Conservation (phyloP, 1,284 basidiomycete genomes). For the Austropuccinia psidii region DNA sequence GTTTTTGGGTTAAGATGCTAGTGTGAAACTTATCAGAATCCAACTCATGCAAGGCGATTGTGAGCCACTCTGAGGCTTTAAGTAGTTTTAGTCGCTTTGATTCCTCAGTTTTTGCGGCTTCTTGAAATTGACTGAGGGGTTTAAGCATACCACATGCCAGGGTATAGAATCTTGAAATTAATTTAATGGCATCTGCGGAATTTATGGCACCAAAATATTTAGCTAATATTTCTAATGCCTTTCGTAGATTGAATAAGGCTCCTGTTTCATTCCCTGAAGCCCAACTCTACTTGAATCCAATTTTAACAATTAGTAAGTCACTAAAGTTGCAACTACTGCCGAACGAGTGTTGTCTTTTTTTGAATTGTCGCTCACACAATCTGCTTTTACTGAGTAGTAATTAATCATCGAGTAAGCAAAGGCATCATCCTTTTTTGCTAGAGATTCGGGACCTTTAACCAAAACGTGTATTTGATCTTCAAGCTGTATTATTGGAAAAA, state of each 20-base stretch:
- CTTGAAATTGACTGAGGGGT: not conserved
- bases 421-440: not conserved
- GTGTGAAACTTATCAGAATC: constrained; percentile 5
- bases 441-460: not conserved
- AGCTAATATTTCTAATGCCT: constrained; percentile 7
- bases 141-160: constrained; percentile 12
- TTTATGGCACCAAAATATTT: not conserved
- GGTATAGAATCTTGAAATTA: constrained; percentile 21
- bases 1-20: too few relatives aligned
- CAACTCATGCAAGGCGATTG: constrained; percentile 15
- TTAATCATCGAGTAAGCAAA: constrained; percentile 9
- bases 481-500: not conserved
- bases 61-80: constrained; percentile 32
- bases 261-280: constrained; percentile 31
- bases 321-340: not conserved
- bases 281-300: constrained; percentile 21
- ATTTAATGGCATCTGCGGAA: constrained; percentile 4
- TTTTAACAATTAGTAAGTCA: not conserved
- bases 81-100: not conserved
- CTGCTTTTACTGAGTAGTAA: constrained; percentile 27
- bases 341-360: not conserved
- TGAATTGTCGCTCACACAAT: constrained; percentile 12
- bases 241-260: constrained; percentile 29
- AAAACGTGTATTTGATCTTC: constrained; percentile 11
- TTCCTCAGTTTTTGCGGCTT: not conserved